Conservation (phyloP, 164 flowering plant genomes). For the Tetracentron sinense region DNA sequence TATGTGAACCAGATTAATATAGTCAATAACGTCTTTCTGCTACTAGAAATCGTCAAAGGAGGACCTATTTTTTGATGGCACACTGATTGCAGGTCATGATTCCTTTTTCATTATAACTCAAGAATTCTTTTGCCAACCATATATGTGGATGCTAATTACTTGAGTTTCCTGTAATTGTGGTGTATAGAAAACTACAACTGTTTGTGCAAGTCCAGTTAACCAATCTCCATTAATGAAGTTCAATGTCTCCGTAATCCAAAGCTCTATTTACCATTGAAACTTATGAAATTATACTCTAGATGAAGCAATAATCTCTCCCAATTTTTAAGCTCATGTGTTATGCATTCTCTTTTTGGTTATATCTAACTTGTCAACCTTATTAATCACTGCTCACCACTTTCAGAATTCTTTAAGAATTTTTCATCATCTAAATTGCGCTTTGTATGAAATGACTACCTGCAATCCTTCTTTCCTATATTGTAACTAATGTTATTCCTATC, state of each 20-base stretch:
- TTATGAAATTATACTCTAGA: not conserved
- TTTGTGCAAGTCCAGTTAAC: no score
- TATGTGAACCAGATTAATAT: no score
- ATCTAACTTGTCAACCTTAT: not conserved
- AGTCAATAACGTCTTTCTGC: no score
- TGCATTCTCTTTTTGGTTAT: no score
- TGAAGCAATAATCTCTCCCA: not conserved
- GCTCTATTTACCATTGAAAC: not conserved
- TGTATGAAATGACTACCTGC: not conserved
- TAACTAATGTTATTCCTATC: slow-evolving; percentile 8
- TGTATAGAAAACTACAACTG: not conserved
- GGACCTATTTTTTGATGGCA: not conserved
- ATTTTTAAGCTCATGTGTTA: no score
- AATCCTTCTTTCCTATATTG: not conserved
- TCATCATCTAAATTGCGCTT: not conserved
- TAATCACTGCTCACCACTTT: not conserved
- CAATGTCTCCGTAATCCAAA: no score
- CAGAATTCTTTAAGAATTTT: not conserved
- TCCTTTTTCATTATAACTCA: not conserved
- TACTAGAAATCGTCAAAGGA: not conserved
- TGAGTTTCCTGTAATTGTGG: no score
- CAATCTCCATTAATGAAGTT: no score
- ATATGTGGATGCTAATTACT: no score
- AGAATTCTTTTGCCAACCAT: no score
- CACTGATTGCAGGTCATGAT: not conserved